These are phyloP conservation scores for Aspergillus hortae DNA, from an alignment of 2,329 filamentous ascomycete genomes.

Conservation along the genomic window DNA sequence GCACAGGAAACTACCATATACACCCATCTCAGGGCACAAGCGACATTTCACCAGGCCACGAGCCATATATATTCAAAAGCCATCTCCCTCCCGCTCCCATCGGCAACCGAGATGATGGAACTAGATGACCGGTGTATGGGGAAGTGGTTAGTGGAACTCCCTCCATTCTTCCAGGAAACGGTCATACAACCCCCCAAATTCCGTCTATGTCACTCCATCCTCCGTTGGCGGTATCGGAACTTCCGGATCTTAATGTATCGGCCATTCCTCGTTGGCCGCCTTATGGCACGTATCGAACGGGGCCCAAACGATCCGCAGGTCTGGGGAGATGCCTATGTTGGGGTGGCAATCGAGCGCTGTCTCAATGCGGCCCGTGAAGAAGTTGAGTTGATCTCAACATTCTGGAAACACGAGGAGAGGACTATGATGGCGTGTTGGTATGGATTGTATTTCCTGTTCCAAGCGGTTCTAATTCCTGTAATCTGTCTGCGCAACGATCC, in stretches of 20 bases:
- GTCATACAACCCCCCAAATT: slow-evolving; percentile 17
- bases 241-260: slow-evolving; percentile 33
- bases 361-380: not conserved
- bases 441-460: slow-evolving; percentile 33
- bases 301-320: not conserved
- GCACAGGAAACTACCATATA: slow-evolving; percentile 22
- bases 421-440: slow-evolving; percentile 31
- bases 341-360: not conserved
- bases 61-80: slow-evolving; percentile 31
- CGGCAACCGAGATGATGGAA: slow-evolving; percentile 24
- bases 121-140: slow-evolving; percentile 26
- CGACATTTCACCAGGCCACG: slow-evolving; percentile 27
- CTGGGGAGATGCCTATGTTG: not conserved
- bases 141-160: slow-evolving; percentile 23
- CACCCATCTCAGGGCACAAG: slow-evolving; percentile 27
- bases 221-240: slow-evolving; percentile 31
- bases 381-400: slow-evolving; percentile 7
- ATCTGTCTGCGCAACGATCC: not conserved
- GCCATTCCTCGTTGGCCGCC: slow-evolving; percentile 23
- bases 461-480: slow-evolving; percentile 27
- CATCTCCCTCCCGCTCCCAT: slow-evolving; percentile 28
- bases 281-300: slow-evolving; percentile 8
- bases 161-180: slow-evolving; percentile 25
- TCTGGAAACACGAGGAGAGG: slow-evolving; percentile 22
- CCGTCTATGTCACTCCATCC: slow-evolving; percentile 22